A percentile compares a stretch with the other conserved stretches of the same genome.
Evolutionary conservation across 495 filamentous ascomycete species (phyloP).

Genomic region (Neurospora sp.): DNA sequence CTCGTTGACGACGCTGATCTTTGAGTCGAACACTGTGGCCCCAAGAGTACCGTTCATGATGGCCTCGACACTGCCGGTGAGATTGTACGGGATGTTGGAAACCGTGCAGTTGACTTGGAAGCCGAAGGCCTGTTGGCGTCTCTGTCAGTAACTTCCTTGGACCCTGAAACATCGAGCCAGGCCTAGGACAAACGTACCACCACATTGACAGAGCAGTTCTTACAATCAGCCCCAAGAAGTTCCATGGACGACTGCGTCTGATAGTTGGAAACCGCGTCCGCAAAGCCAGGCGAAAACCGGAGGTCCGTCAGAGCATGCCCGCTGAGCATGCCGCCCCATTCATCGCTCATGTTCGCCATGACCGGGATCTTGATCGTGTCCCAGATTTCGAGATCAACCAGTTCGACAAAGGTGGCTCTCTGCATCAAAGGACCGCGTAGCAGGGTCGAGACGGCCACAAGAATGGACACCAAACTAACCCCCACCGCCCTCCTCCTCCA

Average conservation of each 20-base stretch:
- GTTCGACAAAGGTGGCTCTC: not conserved
- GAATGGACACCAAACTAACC: not conserved
- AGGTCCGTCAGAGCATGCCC: not conserved
- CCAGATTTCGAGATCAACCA: not conserved
- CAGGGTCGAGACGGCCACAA: not conserved
- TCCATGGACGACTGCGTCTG: not conserved
- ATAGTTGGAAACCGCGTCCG: not conserved
- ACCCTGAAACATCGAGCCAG: fast-evolving
- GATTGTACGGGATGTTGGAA: not conserved
- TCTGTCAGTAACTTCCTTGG: not conserved
- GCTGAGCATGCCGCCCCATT: not conserved
- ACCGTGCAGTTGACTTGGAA: not conserved
- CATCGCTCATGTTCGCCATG: not conserved
- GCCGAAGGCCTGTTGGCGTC: not conserved
- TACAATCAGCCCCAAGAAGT: not conserved
- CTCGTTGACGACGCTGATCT: not conserved
- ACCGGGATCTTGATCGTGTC: not conserved
- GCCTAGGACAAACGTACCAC: not conserved
- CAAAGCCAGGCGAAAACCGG: not conserved
- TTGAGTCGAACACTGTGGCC: not conserved
- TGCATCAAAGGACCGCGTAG: not conserved
- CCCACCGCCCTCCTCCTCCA: not conserved
- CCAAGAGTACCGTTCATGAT: not conserved
- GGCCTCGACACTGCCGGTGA: not conserved
- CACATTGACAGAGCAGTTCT: not conserved